Evolutionary conservation across 805 yeast species (phyloP).

Genomic region (Myxozyma sirexii): DNA sequence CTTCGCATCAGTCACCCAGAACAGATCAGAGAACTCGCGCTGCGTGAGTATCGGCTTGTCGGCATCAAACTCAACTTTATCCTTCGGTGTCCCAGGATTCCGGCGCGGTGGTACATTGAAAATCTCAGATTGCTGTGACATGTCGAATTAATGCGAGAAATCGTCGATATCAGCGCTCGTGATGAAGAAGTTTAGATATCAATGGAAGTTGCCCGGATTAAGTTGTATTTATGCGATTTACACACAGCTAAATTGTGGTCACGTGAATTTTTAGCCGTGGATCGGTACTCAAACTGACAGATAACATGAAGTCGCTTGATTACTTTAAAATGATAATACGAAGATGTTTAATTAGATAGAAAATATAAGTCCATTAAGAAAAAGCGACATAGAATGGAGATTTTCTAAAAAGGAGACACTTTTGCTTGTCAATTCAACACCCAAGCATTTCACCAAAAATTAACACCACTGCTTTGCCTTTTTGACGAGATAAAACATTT

Average conservation of each 20-base stretch:
- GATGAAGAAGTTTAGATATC: too few relatives aligned
- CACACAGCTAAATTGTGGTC: not conserved
- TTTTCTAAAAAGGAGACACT: too few relatives aligned
- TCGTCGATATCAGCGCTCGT: not conserved
- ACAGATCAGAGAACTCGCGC: constrained; percentile 24
- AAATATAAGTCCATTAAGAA: too few relatives aligned
- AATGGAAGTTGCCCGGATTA: too few relatives aligned
- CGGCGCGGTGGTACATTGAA: constrained; percentile 31
- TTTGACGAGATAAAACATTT: not conserved
- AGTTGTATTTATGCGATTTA: not conserved
- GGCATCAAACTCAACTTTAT: constrained; percentile 19
- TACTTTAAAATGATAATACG: too few relatives aligned
- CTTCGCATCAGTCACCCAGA: constrained; percentile 28
- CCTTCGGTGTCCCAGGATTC: constrained; percentile 13
- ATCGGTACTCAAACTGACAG: too few relatives aligned
- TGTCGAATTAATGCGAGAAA: not conserved
- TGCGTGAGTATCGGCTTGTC: constrained; percentile 1
- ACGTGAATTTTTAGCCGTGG: not conserved
- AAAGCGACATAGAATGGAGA: too few relatives aligned
- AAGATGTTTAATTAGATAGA: too few relatives aligned
- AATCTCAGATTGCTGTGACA: constrained; percentile 13
- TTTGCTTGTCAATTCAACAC: too few relatives aligned
- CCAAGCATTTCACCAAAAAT: not conserved
- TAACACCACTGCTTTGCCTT: not conserved
- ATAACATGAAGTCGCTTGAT: too few relatives aligned